These are phyloP conservation scores for Xylaria digitata DNA, from an alignment of 2,329 filamentous ascomycete species.

Conservation along the genomic window DNA sequence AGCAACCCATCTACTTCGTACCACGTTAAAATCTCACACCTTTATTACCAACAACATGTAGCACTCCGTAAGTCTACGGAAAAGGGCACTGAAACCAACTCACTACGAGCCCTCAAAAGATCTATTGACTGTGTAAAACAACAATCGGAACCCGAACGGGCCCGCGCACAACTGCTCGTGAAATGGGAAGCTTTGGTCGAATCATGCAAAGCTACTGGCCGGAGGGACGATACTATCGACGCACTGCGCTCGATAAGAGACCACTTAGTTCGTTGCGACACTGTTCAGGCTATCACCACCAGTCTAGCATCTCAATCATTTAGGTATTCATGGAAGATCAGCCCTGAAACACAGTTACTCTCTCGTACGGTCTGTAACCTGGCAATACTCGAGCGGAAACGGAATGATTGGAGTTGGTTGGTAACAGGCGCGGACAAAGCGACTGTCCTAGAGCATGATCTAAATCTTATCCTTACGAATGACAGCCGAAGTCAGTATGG, in stretches of 20 bases:
- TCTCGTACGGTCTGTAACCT: slow-evolving; percentile 70
- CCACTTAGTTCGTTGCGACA: slow-evolving; percentile 68
- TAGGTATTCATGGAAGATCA: slow-evolving; percentile 63
- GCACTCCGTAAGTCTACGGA: slow-evolving; percentile 59
- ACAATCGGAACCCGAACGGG: slow-evolving; percentile 65
- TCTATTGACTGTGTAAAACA: slow-evolving; percentile 72
- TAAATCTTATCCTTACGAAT: slow-evolving; percentile 61
- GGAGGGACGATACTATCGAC: slow-evolving; percentile 67
- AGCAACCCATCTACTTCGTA: slow-evolving; percentile 56
- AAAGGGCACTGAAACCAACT: slow-evolving; percentile 55
- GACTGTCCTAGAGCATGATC: slow-evolving; percentile 69
- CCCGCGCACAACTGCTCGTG: slow-evolving; percentile 67
- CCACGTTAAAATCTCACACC: slow-evolving; percentile 75
- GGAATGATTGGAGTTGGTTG: slow-evolving; percentile 66
- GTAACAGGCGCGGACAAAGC: slow-evolving; percentile 64
- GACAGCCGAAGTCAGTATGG: slow-evolving; percentile 50
- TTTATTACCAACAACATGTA: slow-evolving; percentile 74
- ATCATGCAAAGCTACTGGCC: slow-evolving; percentile 64
- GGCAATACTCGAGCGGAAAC: slow-evolving; percentile 68
- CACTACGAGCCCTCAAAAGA: slow-evolving; percentile 68
- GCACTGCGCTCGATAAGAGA: slow-evolving; percentile 71
- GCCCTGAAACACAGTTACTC: slow-evolving; percentile 62
- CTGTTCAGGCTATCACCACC: slow-evolving; percentile 64
- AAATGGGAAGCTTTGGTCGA: slow-evolving; percentile 77
- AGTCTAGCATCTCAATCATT: slow-evolving; percentile 63